Evolutionary conservation across 1,139 yeast genomes (phyloP), one percentile per base, ranked within the genome.

Genomic region (Yamadazyma dushanensis): DNA sequence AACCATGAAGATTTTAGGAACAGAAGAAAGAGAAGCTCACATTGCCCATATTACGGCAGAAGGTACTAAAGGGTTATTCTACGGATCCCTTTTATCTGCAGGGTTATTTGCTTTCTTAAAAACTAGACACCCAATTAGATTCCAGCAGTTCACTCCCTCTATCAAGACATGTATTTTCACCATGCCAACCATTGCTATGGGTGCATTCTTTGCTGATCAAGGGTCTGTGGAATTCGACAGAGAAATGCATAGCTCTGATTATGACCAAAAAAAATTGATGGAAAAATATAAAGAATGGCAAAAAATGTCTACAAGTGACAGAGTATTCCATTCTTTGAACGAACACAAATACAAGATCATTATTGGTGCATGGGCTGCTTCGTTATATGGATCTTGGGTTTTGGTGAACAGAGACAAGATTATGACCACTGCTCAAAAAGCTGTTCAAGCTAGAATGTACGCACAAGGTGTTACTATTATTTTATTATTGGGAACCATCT

Each of bases 361-460:
- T 46, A 76, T 84, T 23, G 79, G 79, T 35, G 74, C 89, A 2
- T 89, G 97, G 97, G 95, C 88, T 14, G 88, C 80, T 18, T 81
- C 95, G 6, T 63, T 89, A 69, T 88, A 75, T 48, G 96, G 95
- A 1, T 83, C 95, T 3, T 87, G 94, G 88, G 77, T 69, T 39
- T 53, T 70, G 34, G 88, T 87, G 35, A 83, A 86, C 66, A 76
- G 74, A 50, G 96, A 88, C 61, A 83, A 80, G 49, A 71, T 80
- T 59, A 73, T 88, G 82, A 77, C 89, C 38, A 76, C 75, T 40
- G 69, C 95, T 4, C 96, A 89, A 64, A 89, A 88, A 61, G 78
- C 87, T 26, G 96, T 87, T 20, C 95, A 86, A 59, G 96, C 96
- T 19, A 83, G 96, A 76, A 88, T 88, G 82, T 87, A 87, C 57